Conservation (phyloP, 495 filamentous ascomycete genomes). For the Penicillium flavigenum region DNA sequence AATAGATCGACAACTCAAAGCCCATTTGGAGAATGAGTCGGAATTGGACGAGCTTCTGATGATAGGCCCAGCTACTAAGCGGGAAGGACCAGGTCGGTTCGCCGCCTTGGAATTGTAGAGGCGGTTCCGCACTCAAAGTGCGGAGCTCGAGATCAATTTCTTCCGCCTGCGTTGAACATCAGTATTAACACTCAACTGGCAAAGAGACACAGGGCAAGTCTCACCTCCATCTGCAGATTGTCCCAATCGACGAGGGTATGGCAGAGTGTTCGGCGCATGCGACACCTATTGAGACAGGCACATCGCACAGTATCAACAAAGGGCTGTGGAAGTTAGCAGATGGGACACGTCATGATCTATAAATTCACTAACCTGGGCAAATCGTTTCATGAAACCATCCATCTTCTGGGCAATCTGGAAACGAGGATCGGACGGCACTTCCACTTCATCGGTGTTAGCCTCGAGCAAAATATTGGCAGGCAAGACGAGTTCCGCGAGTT, state of each 20-base stretch:
- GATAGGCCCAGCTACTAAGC: conserved; percentile 83
- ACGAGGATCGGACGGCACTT: conserved; percentile 72
- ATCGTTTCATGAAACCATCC: conserved; percentile 74
- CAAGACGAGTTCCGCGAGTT: conserved; percentile 72
- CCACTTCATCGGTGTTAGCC: conserved; percentile 68
- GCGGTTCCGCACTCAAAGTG: conserved; percentile 59
- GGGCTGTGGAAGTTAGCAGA: conserved; percentile 47
- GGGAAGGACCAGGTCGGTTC: conserved; percentile 63
- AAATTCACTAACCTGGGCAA: conserved; percentile 51
- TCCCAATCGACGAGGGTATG: conserved; percentile 85
- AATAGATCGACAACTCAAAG: conserved; percentile 92
- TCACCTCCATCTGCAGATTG: conserved; percentile 72
- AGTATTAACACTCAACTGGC: background rate
- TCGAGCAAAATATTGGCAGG: conserved; percentile 71
- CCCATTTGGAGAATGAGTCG: conserved; percentile 87
- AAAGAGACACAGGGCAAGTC: background rate
- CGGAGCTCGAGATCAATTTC: conserved; percentile 74
- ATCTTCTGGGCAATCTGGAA: conserved; percentile 74
- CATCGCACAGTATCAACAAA: conserved; percentile 81
- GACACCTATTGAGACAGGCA: conserved; percentile 85
- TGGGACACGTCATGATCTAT: background rate
- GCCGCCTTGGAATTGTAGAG: conserved; percentile 45
- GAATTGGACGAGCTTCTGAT: conserved; percentile 84
- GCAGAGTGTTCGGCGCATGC: conserved; percentile 77
- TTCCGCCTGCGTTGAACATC: conserved; percentile 51